Percentiles rank a stretch among this genome's conserved stretches.
These are phyloP conservation scores for Microsporum canis DNA, from an alignment of 2,329 filamentous ascomycete species.

Conservation along the genomic window DNA sequence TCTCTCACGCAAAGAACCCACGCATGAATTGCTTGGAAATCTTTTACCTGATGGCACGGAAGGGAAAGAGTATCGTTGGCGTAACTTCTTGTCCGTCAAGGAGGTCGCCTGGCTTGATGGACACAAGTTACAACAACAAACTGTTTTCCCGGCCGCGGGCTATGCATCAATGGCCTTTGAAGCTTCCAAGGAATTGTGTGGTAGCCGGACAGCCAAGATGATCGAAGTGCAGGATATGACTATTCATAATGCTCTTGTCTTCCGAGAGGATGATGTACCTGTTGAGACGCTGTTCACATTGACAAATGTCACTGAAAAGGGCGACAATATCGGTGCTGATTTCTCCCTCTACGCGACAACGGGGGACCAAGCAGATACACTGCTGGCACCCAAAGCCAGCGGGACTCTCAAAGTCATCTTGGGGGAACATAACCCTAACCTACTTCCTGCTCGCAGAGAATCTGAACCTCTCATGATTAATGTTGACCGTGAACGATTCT, in stretches of 20 bases:
- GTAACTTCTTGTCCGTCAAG: constrained; percentile 17
- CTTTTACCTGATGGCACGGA: constrained; percentile 6
- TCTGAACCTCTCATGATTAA: not conserved
- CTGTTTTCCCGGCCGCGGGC: constrained; percentile 23
- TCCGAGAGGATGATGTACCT: not conserved
- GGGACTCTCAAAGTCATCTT: not conserved
- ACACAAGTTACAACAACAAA: constrained; percentile 22
- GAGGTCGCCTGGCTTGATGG: constrained; percentile 25
- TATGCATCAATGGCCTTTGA: constrained; percentile 20
- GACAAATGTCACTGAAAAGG: not conserved
- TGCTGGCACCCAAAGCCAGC: not conserved
- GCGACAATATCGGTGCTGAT: not conserved
- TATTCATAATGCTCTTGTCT: constrained; percentile 17
- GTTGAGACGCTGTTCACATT: not conserved
- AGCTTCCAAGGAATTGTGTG: constrained; percentile 11
- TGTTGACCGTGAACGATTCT: not conserved
- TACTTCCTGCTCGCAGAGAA: not conserved
- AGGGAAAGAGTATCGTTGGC: constrained; percentile 19
- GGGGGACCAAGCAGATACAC: not conserved
- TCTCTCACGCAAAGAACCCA: not conserved
- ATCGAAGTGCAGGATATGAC: constrained; percentile 8
- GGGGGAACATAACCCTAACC: not conserved
- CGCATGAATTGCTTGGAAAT: constrained; percentile 15
- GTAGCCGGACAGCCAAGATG: not conserved
- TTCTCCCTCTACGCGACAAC: not conserved